Percentiles rank a stretch among this genome's conserved stretches.
Evolutionary conservation across 2,329 filamentous ascomycete species (phyloP).

Genomic region (Stemphylium lycopersici): DNA sequence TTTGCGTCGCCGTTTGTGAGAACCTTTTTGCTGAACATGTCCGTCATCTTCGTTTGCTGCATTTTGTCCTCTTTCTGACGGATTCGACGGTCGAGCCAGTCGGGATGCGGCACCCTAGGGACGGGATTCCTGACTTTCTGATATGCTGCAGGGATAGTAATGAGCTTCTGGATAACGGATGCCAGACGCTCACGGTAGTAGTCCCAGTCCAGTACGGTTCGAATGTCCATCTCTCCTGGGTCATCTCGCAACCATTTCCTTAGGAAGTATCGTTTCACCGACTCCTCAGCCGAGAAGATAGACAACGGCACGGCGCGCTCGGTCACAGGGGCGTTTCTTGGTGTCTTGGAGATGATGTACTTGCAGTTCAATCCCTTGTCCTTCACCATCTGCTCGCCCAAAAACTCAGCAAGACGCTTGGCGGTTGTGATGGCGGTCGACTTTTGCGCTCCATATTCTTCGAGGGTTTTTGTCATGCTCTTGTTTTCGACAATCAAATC

Average conservation of each 20-base stretch:
- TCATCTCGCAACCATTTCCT: conserved; percentile 97
- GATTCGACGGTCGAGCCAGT: conserved; percentile 94
- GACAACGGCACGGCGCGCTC: conserved; percentile 93
- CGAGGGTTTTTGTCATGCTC: conserved; percentile 95
- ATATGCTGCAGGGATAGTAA: conserved; percentile 95
- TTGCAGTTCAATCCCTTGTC: conserved; percentile 99
- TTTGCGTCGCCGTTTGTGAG: conserved; percentile 74
- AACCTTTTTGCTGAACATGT: conserved; percentile 78
- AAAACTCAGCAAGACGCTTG: conserved; percentile 89
- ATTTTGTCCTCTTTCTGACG: conserved; percentile 95
- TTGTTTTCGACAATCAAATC: conserved; percentile 99
- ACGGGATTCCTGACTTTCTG: conserved; percentile 96
- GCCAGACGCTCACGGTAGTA: conserved; percentile 96
- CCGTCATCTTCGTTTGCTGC: conserved; percentile 98
- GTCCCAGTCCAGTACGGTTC: conserved; percentile 90
- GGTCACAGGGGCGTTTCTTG: conserved; percentile 88
- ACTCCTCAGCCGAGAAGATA: conserved; percentile 93
- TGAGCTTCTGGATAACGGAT: conserved; percentile 97
- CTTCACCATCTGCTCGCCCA: conserved; percentile 98
- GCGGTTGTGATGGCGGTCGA: conserved; percentile 99
- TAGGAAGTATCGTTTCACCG: conserved; percentile 85
- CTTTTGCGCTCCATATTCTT: conserved; percentile 95
- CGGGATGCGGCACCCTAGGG: conserved; percentile 89
- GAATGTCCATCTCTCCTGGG: conserved; percentile 85
- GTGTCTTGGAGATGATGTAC: conserved; percentile 93